Evolutionary conservation across 2,329 filamentous ascomycete species (phyloP), one percentile per base, ranked within the genome.

Genomic region (Phialemoniopsis sp.): DNA sequence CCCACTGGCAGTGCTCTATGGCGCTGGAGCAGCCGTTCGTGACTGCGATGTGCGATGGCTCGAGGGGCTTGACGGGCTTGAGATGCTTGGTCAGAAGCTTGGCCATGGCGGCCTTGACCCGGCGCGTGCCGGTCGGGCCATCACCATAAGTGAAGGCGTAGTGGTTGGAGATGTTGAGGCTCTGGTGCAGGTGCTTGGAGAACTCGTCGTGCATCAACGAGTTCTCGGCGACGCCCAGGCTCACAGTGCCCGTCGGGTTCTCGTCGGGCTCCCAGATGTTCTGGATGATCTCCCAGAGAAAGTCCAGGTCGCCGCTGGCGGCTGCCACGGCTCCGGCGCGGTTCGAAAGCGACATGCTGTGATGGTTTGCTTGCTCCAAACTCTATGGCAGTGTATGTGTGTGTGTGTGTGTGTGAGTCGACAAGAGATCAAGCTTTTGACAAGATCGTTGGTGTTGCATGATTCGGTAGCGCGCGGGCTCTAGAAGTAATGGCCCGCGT

Each of bases 121-220:
- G 53, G 2, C 43, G 39, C 2, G 51, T 57, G 8, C 55, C 55
- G 6, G 47, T 47, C 3, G 56, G 53, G 2, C 55, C 55, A 3
- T 40, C 50, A 31, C 54, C 51, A 37, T 58, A 58, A 4, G 53
- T 55, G 8, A 60, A 48, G 51, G 13, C 40, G 28, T 16, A 38
- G 30, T 7, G 49, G 48, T 13, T 47, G 42, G 17, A 26, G 21
- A 54, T 32, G 12, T 38, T 32, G 29, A 48, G 38, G 28, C 46
- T 34, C 9, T 46, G 31, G 8, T 33, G 34, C 7, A 52, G 40
- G 15, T 41, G 52, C 9, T 44, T 18, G 3, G 34, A 40, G 12
- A 52, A 32, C n/a, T 53, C 46, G 4, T 37, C 12, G 32, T 53
- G 52, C 41, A 55, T 46, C 3, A 53, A 32, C 21, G 43, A 36